Conservation (phyloP, 1,284 basidiomycete genomes). For the Ustilago bromivora region DNA sequence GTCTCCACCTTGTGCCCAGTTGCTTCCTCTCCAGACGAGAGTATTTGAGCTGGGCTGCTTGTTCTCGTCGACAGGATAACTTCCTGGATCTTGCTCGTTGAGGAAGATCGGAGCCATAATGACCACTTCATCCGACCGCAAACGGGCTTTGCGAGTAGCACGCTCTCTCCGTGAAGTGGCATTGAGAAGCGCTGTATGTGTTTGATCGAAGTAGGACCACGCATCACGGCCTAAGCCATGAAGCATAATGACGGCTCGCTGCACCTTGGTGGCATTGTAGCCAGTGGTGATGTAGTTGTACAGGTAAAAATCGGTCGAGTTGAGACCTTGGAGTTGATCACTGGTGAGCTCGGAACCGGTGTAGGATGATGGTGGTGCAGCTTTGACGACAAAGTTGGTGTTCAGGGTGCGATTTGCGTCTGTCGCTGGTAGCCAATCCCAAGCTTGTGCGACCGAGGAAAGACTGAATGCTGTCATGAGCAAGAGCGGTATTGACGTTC, state of each 20-base stretch:
- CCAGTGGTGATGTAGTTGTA: conserved; percentile 51
- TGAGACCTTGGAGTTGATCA: conserved; percentile 23
- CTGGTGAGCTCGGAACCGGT: conserved; percentile 9
- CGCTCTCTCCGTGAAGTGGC: conserved; percentile 44
- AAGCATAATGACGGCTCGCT: conserved; percentile 51
- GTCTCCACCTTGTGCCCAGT: conserved; percentile 54
- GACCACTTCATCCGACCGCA: conserved; percentile 47
- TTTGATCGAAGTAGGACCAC: conserved; percentile 53
- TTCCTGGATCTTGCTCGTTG: conserved; percentile 48
- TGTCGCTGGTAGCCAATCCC: conserved; percentile 47
- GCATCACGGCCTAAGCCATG: conserved; percentile 58
- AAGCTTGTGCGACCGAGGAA: conserved; percentile 14
- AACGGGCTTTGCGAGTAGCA: conserved; percentile 14
- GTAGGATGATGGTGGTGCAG: conserved; percentile 19
- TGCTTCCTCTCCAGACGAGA: conserved; percentile 37
- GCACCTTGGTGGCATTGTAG: conserved; percentile 38
- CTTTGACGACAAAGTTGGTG: conserved; percentile 40
- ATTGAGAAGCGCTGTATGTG: conserved; percentile 43
- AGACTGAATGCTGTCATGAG: conserved; percentile 16
- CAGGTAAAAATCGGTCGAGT: conserved; percentile 33
- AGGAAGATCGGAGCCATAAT: conserved; percentile 58
- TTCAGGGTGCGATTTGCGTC: conserved; percentile 47
- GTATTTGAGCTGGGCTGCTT: conserved; percentile 31
- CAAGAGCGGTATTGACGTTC: conserved; percentile 1
- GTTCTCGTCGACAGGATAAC: conserved; percentile 37